Percentiles rank a stretch among this genome's conserved stretches.
These are phyloP conservation scores for Blakeslea trispora DNA, from an alignment of 371 early-diverging fungal genomes.

Conservation along the genomic window DNA sequence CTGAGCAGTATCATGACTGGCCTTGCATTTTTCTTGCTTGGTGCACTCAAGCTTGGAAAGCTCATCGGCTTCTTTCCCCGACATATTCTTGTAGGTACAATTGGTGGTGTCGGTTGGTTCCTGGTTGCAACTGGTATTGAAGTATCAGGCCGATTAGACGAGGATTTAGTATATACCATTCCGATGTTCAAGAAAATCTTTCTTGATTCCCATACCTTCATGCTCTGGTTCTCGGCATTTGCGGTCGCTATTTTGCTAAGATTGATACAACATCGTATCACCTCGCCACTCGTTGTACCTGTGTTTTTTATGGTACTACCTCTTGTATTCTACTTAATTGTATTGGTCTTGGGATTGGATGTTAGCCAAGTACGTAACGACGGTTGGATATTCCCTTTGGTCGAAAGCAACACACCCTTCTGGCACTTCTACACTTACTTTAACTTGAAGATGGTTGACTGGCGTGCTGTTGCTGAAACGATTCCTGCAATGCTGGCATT, in stretches of 20 bases:
- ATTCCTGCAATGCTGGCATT: conserved; percentile 91
- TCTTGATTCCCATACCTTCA: conserved; percentile 56
- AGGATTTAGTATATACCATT: conserved; percentile 50
- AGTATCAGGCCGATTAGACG: conserved; percentile 73
- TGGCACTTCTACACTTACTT: conserved; percentile 88
- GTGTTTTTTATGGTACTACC: conserved; percentile 85
- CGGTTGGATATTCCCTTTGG: conserved; percentile 89
- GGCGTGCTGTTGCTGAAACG: conserved; percentile 75
- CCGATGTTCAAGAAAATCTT: conserved; percentile 62
- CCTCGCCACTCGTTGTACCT: conserved; percentile 81
- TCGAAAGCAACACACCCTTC: conserved; percentile 74
- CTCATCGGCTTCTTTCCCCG: conserved; percentile 93
- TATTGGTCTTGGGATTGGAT: conserved; percentile 61
- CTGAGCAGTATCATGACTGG: conserved; percentile 87
- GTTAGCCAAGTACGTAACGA: conserved; percentile 66
- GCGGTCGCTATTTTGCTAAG: conserved; percentile 71
- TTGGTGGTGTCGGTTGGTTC: conserved; percentile 96
- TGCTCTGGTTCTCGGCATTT: conserved; percentile 82
- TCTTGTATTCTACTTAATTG: conserved; percentile 69
- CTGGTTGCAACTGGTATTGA: conserved; percentile 90
- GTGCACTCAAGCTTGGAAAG: conserved; percentile 78
- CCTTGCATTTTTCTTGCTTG: conserved; percentile 82
- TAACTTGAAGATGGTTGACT: conserved; percentile 69
- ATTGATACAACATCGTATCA: conserved; percentile 41
- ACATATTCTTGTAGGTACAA: conserved; percentile 94